Conservation (phyloP, 345 rosid species). For the Eucalyptus regnans region DNA sequence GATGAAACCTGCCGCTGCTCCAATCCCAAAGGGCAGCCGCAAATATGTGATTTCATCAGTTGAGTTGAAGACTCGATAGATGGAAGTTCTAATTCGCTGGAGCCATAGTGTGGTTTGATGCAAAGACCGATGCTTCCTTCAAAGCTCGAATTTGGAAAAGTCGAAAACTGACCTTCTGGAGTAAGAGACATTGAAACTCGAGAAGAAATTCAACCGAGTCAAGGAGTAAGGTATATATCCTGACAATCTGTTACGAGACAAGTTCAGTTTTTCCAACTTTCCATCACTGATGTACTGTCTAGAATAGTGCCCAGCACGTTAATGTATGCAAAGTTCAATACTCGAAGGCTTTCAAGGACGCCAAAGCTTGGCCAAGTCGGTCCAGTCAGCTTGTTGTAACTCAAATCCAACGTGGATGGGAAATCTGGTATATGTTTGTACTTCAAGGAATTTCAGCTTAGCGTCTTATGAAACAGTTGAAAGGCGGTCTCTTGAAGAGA, state of each 20-base stretch:
- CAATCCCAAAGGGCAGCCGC: no score
- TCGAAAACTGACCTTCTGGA: no score
- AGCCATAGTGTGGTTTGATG: no score
- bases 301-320: slow-evolving; percentile 1
- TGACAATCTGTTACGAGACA: slow-evolving; percentile 1
- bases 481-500: neutral
- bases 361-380: slow-evolving; percentile 6
- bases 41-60: no score
- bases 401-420: slow-evolving; percentile 3
- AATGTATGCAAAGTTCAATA: neutral
- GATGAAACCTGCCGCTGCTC: no score
- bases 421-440: neutral
- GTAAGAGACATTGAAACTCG: no score
- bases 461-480: neutral
- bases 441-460: neutral
- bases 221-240: slow-evolving; percentile 1
- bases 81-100: no score
- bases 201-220: neutral
- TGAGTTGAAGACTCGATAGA: no score
- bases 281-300: neutral
- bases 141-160: no score
- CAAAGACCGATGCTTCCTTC: no score
- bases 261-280: neutral
- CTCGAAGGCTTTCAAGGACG: neutral
- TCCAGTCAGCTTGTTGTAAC: slow-evolving; percentile 3